These are phyloP conservation scores for Crithidia acanthocephali DNA, from an alignment of 208 protist genomes.

Conservation along the genomic window DNA sequence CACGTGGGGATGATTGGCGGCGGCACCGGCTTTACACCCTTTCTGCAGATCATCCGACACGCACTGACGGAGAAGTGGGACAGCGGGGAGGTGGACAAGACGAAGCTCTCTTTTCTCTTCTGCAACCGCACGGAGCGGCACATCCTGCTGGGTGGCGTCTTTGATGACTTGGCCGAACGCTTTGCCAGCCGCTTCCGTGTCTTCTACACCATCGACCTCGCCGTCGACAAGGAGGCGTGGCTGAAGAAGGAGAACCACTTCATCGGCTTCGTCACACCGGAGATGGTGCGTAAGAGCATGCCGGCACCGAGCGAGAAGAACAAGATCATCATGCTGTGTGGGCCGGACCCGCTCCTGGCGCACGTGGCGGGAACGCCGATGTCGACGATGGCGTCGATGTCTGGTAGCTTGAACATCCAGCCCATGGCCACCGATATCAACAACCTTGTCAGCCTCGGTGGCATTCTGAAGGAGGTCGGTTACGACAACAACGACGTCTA, in stretches of 20 bases:
- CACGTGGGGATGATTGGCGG: constrained; percentile 94
- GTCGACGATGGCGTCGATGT: constrained; percentile 79
- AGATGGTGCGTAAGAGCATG: constrained; percentile 84
- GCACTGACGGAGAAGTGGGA: constrained; percentile 71
- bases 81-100: constrained; percentile 73
- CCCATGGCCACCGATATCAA: constrained; percentile 86
- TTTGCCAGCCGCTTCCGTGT: constrained; percentile 83
- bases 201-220: constrained; percentile 91
- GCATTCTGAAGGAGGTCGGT: constrained; percentile 80
- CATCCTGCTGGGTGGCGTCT: constrained; percentile 88
- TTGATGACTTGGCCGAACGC: constrained; percentile 79
- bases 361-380: constrained; percentile 85
- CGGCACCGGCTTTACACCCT: constrained; percentile 95
- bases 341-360: constrained; percentile 83
- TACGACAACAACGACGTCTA: constrained; percentile 88
- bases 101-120: constrained; percentile 91
- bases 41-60: constrained; percentile 92
- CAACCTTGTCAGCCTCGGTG: constrained; percentile 78
- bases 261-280: constrained; percentile 72
- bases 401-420: constrained; percentile 76
- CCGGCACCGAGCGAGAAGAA: constrained; percentile 75
- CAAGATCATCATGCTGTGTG: constrained; percentile 91
- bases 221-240: constrained; percentile 83
- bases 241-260: constrained; percentile 60
- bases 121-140: constrained; percentile 94